These are phyloP conservation scores for Naganishia friedmannii DNA, from an alignment of 768 basidiomycete species.

Conservation along the genomic window DNA sequence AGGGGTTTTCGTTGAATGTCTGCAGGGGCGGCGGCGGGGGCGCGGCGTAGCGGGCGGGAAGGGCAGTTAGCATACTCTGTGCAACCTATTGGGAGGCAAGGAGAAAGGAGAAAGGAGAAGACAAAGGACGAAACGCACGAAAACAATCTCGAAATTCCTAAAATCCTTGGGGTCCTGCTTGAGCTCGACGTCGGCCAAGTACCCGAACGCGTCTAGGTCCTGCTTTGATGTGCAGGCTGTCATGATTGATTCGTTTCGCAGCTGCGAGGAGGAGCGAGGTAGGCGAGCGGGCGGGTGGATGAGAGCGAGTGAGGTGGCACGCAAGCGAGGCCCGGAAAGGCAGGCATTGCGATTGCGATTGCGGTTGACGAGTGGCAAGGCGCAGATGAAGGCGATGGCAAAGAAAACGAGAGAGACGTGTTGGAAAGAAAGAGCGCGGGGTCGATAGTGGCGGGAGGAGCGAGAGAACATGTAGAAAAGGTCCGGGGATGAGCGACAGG, in stretches of 20 bases:
- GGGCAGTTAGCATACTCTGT: background rate
- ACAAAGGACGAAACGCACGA: conserved; percentile 61
- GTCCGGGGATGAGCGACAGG: background rate
- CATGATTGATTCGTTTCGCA: conserved; percentile 17
- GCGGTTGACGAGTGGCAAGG: no score
- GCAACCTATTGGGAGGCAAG: conserved; percentile 4
- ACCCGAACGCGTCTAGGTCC: conserved; percentile 77
- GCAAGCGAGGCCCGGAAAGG: no score
- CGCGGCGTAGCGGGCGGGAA: background rate
- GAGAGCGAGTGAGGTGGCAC: no score
- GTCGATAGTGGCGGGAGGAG: no score
- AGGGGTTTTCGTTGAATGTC: conserved; percentile 52
- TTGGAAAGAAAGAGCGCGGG: no score
- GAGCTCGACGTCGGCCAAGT: conserved; percentile 82
- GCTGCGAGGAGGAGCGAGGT: background rate
- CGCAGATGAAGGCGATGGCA: no score
- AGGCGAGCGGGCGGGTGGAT: no score
- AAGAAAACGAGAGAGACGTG: no score
- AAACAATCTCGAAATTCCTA: conserved; percentile 78
- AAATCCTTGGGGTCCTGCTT: conserved; percentile 69
- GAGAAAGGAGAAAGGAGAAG: background rate
- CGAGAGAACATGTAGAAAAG: no score
- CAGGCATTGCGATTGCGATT: no score
- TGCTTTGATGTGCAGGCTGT: conserved; percentile 46
- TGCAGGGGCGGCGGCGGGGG: conserved; percentile 17